These are phyloP conservation scores for Coemansia sp. DNA, from an alignment of 192 early-diverging fungal species.

Conservation along the genomic window DNA sequence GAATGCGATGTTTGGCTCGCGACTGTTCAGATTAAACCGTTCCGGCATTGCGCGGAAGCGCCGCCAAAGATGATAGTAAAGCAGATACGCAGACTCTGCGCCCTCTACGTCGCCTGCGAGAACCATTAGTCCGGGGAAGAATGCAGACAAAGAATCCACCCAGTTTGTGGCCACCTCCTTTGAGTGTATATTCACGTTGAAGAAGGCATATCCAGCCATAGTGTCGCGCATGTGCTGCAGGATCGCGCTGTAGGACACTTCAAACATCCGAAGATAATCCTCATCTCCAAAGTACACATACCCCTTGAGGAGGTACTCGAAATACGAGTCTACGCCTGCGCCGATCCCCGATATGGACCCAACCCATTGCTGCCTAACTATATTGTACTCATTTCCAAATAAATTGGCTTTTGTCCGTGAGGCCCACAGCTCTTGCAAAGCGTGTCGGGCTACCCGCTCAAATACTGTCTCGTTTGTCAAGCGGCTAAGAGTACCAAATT, in stretches of 20 bases:
- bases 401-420: slow-evolving; percentile 71
- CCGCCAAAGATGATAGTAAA: slow-evolving; percentile 86
- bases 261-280: slow-evolving; percentile 75
- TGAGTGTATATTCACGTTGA: slow-evolving; percentile 80
- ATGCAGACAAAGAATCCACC: slow-evolving; percentile 89
- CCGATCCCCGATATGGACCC: slow-evolving; percentile 68
- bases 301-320: slow-evolving; percentile 89
- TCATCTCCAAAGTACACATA: slow-evolving; percentile 84
- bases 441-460: slow-evolving; percentile 68
- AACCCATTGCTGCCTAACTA: slow-evolving; percentile 72
- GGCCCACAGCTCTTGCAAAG: slow-evolving; percentile 76
- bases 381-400: slow-evolving; percentile 80
- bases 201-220: slow-evolving; percentile 73
- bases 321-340: slow-evolving; percentile 90
- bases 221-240: slow-evolving; percentile 62
- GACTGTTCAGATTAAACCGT: slow-evolving; percentile 72
- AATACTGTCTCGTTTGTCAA: slow-evolving; percentile 75
- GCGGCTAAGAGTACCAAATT: slow-evolving; percentile 89
- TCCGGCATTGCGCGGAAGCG: slow-evolving; percentile 85
- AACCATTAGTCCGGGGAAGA: slow-evolving; percentile 90
- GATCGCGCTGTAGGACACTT: slow-evolving; percentile 69
- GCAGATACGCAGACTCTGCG: slow-evolving; percentile 79
- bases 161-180: slow-evolving; percentile 67
- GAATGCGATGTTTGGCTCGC: slow-evolving; percentile 61
- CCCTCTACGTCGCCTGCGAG: slow-evolving; percentile 80